Evolutionary conservation across 2,329 filamentous ascomycete genomes (phyloP).

Genomic region (Corniculantispora saksenae): DNA sequence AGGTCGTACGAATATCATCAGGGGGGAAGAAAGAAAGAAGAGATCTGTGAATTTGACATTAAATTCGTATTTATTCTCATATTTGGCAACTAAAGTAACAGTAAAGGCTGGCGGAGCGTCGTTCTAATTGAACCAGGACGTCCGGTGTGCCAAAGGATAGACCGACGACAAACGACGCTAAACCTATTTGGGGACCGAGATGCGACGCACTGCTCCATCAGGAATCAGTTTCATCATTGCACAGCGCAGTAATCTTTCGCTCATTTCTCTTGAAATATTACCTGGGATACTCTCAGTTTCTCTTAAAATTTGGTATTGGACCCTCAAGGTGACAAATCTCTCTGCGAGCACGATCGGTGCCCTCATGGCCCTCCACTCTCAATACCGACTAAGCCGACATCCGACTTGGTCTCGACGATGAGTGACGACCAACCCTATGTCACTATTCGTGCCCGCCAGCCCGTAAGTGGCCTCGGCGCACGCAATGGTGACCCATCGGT

Average conservation of each 20-base stretch:
- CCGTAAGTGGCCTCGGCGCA: slow-evolving; percentile 46
- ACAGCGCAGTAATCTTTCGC: not conserved
- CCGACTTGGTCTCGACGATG: slow-evolving; percentile 32
- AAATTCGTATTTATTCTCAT: too few species aligned
- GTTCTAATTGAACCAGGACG: not conserved
- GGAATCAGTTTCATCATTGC: not conserved
- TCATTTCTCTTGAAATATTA: not conserved
- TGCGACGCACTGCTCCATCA: slow-evolving; percentile 10
- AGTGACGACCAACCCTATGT: slow-evolving; percentile 50
- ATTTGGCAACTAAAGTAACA: not conserved
- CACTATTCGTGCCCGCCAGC: slow-evolving; percentile 52
- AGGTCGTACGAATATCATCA: too few species aligned
- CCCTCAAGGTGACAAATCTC: not conserved
- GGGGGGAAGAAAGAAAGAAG: too few species aligned
- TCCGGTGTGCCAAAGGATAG: slow-evolving; percentile 22
- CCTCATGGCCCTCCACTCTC: slow-evolving; percentile 12
- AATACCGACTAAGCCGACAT: not conserved
- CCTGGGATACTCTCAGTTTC: not conserved
- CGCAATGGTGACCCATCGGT: slow-evolving; percentile 52
- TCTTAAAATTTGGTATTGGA: not conserved
- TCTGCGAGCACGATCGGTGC: not conserved
- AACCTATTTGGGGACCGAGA: slow-evolving; percentile 38
- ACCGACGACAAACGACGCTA: slow-evolving; percentile 28
- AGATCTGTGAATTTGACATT: not conserved
- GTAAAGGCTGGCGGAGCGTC: not conserved